A percentile compares a stretch with the other conserved stretches of the same genome.
Evolutionary conservation across 352 stramenopile species (phyloP).

Genomic region (Phytophthora europaea): DNA sequence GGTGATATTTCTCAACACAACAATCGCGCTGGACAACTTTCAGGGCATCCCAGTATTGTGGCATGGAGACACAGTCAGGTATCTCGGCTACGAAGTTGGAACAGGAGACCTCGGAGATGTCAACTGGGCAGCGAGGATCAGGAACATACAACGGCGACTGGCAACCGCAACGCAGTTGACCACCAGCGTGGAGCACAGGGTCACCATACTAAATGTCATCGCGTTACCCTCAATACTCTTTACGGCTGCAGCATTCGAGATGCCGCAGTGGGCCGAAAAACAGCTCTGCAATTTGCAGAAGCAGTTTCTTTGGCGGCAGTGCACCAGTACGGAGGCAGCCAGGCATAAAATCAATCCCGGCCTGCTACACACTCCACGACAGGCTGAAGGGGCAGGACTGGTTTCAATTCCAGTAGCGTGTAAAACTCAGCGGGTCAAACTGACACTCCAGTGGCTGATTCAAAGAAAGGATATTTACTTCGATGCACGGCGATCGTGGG

Average conservation of each 20-base stretch:
- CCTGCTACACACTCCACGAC: not conserved
- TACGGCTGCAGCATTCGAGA: conserved; percentile 3
- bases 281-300: conserved; percentile 2
- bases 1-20: conserved; percentile 1
- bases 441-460: no score
- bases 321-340: not conserved
- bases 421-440: no score
- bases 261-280: not conserved
- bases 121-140: not conserved
- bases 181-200: not conserved
- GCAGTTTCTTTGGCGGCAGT: conserved; percentile 5
- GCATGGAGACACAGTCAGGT: not conserved
- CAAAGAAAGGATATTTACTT: no score
- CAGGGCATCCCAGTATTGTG: not conserved
- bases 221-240: conserved; percentile 4
- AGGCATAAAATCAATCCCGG: conserved; percentile 5
- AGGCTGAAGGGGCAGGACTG: conserved; percentile 1
- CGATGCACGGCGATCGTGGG: no score
- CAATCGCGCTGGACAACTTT: not conserved
- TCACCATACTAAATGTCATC: conserved; percentile 3
- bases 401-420: not conserved
- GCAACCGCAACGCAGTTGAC: not conserved
- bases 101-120: not conserved
- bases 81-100: not conserved
- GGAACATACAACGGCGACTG: not conserved